These are phyloP conservation scores for Phaffia australis DNA, from an alignment of 768 basidiomycete genomes.

Conservation along the genomic window DNA sequence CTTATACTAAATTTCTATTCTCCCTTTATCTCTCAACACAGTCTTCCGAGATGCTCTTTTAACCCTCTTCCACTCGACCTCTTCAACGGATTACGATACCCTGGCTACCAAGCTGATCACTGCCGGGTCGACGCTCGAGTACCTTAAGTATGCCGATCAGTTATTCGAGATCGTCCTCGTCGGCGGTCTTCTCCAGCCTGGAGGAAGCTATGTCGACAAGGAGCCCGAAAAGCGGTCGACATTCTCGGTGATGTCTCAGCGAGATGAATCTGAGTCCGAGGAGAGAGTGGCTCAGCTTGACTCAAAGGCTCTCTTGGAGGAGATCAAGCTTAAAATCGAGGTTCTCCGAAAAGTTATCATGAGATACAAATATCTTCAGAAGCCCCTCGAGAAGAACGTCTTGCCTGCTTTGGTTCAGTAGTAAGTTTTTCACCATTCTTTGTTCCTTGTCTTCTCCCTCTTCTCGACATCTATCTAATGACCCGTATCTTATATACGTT, in stretches of 20 bases:
- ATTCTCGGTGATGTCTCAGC: conserved; percentile 75
- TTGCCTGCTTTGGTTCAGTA: conserved; percentile 70
- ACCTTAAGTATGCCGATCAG: conserved; percentile 90
- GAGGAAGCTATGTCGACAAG: conserved; percentile 81
- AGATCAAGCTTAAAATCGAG: conserved; percentile 86
- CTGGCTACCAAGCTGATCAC: conserved; percentile 51
- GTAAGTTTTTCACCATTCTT: conserved; percentile 46
- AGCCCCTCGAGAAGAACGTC: conserved; percentile 76
- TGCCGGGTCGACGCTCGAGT: conserved; percentile 86
- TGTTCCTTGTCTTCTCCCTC: background rate
- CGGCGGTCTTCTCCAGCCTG: conserved; percentile 91
- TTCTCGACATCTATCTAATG: conserved; percentile 27
- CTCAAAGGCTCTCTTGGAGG: conserved; percentile 30
- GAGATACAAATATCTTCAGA: conserved; percentile 98
- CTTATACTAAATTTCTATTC: too few relatives aligned
- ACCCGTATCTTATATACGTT: too few relatives aligned
- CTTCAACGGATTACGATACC: conserved; percentile 63
- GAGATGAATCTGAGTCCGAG: conserved; percentile 39
- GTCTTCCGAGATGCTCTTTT: conserved; percentile 90
- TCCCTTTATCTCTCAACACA: conserved; percentile 32
- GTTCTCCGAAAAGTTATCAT: conserved; percentile 87
- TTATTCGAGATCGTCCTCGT: conserved; percentile 94
- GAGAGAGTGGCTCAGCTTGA: conserved; percentile 25
- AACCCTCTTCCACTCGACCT: conserved; percentile 76
- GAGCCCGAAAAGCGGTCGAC: conserved; percentile 57